Percentiles rank a stretch among this genome's conserved stretches.
Evolutionary conservation across 106 monocot genomes (phyloP).

Genomic region (Platanthera zijinensis): DNA sequence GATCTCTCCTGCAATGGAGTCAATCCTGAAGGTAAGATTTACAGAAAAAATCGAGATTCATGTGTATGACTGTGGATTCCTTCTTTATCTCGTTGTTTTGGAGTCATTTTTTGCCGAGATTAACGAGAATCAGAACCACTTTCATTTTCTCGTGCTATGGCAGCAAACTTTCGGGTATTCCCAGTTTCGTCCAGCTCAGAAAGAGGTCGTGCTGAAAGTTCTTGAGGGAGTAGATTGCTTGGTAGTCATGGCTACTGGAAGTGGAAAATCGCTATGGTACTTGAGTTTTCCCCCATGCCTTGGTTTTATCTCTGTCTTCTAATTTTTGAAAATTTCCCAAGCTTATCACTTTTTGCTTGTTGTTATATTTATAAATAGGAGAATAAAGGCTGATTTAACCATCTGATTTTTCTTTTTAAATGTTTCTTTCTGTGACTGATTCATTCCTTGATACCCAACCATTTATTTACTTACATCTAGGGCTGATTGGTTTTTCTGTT

Average conservation of each 20-base stretch:
- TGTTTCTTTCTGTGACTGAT: neutral
- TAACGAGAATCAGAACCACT: neutral
- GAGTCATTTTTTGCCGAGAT: neutral
- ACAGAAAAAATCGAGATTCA: neutral
- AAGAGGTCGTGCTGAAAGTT: conserved; percentile 68
- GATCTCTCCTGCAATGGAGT: neutral
- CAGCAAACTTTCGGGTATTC: conserved; percentile 81
- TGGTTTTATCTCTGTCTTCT: neutral
- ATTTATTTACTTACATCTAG: neutral
- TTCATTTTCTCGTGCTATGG: neutral
- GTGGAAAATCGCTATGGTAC: conserved; percentile 94
- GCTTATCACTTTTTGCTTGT: neutral
- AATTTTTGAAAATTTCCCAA: neutral
- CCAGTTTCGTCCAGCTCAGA: conserved; percentile 67
- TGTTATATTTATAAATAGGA: neutral
- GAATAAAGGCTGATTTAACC: neutral
- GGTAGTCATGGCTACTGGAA: conserved; percentile 96
- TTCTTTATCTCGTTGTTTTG: neutral
- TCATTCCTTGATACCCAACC: neutral
- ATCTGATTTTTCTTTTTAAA: neutral
- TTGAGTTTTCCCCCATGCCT: neutral
- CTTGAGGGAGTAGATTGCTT: conserved; percentile 64
- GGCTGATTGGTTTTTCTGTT: neutral
- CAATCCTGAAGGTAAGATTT: conserved; percentile 7
- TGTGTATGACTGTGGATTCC: neutral